Percentiles rank a stretch among this genome's conserved stretches.
phyloP scores from a whole-genome alignment of 2,329 filamentous ascomycete genomes.

The Phialemonium atrogriseum region DNA sequence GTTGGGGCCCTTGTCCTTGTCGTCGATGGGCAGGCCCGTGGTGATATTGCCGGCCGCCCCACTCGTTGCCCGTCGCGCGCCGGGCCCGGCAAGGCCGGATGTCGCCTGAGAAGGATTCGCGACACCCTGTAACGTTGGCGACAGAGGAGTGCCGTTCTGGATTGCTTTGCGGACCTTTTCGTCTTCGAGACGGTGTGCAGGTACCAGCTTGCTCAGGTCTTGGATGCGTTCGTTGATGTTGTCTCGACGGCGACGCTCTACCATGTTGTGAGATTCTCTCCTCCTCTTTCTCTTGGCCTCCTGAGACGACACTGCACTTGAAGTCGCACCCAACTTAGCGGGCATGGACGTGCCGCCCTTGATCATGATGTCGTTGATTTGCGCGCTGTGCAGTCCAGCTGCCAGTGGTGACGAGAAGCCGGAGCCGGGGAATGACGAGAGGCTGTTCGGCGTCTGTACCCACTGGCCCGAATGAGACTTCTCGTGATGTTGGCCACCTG shows the following conservation, averaged over 20 bases:
- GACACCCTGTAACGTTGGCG: slow-evolving; percentile 69
- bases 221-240: slow-evolving; percentile 99
- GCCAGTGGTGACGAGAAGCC: slow-evolving; percentile 78
- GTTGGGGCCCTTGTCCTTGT: slow-evolving; percentile 97
- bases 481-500: slow-evolving; percentile 58
- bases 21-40: slow-evolving; percentile 84
- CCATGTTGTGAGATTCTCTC: slow-evolving; percentile 90
- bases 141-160: slow-evolving; percentile 83
- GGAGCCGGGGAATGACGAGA: slow-evolving; percentile 80
- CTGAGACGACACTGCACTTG: slow-evolving; percentile 60
- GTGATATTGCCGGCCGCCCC: slow-evolving; percentile 73
- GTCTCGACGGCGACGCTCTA: slow-evolving; percentile 88
- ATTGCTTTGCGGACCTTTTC: slow-evolving; percentile 96
- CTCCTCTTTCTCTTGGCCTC: slow-evolving; percentile 89
- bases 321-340: slow-evolving; percentile 60
- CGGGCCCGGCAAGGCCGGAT: slow-evolving; percentile 77
- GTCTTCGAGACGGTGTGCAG: slow-evolving; percentile 85
- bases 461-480: slow-evolving; percentile 84
- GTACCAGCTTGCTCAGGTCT: slow-evolving; percentile 88
- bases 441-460: slow-evolving; percentile 78
- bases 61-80: slow-evolving; percentile 69
- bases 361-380: slow-evolving; percentile 83
- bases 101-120: slow-evolving; percentile 67
- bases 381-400: slow-evolving; percentile 57
- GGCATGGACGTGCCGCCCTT: slow-evolving; percentile 85